These are phyloP conservation scores for Hyphodiscus hymeniophilus DNA, from an alignment of 495 filamentous ascomycete genomes.

Conservation along the genomic window DNA sequence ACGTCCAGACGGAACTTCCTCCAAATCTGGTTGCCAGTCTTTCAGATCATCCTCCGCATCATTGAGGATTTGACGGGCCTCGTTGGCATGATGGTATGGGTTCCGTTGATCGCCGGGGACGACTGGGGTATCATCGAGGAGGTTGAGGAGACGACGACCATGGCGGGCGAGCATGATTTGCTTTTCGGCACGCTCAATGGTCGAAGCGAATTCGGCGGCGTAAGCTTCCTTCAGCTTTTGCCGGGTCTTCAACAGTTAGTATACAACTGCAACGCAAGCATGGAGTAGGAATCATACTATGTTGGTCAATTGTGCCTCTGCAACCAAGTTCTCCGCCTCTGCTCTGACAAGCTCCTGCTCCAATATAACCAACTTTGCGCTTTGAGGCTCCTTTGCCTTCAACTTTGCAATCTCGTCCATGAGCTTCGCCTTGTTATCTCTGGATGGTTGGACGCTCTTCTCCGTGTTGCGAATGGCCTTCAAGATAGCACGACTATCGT, in stretches of 20 bases:
- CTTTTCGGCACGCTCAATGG: conserved; percentile 93
- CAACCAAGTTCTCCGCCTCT: conserved; percentile 91
- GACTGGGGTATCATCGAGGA: conserved; percentile 86
- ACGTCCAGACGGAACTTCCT: conserved; percentile 12
- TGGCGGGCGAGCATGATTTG: conserved; percentile 88
- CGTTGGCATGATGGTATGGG: conserved; percentile 52
- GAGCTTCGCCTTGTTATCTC: conserved; percentile 77
- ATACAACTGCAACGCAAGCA: background rate
- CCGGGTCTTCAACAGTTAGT: conserved; percentile 51
- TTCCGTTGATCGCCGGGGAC: conserved; percentile 73
- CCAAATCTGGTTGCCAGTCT: conserved; percentile 45
- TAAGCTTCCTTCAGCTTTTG: conserved; percentile 92
- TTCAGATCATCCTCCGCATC: conserved; percentile 85
- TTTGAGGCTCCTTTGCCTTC: conserved; percentile 81
- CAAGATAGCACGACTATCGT: conserved; percentile 69
- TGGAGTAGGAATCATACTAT: conserved; percentile 45
- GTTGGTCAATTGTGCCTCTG: conserved; percentile 94
- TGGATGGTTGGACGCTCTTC: conserved; percentile 80
- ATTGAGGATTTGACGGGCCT: conserved; percentile 77
- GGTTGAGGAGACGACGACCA: conserved; percentile 72
- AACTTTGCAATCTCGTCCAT: conserved; percentile 83
- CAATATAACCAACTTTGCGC: conserved; percentile 62
- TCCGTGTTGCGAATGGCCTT: conserved; percentile 93
- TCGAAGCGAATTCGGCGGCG: conserved; percentile 73
- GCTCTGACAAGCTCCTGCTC: conserved; percentile 95